These are phyloP conservation scores for Calendula officinalis DNA, from an alignment of 129 eudicot species.

Conservation along the genomic window DNA sequence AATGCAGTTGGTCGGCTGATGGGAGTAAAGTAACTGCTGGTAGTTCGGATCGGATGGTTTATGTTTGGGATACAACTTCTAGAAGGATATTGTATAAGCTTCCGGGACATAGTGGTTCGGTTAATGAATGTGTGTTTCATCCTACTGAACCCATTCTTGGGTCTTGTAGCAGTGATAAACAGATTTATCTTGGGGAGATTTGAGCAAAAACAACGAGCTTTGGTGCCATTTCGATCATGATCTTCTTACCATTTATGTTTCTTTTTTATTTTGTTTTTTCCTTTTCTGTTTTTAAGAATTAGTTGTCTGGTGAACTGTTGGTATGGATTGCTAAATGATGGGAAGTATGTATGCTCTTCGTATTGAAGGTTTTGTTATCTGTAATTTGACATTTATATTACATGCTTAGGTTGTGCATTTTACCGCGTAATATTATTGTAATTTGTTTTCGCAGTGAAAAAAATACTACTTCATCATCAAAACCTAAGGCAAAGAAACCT, in stretches of 20 bases:
- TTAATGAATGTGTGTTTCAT: constrained; percentile 82
- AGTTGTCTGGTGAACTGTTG: background rate
- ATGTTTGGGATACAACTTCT: constrained; percentile 89
- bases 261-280: too few relatives aligned
- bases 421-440: too few relatives aligned
- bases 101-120: constrained; percentile 93
- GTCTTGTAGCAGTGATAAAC: constrained; percentile 92
- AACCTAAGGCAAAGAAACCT: too few relatives aligned
- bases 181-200: constrained; percentile 90
- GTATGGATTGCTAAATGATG: background rate
- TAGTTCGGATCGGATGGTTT: constrained; percentile 89
- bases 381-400: too few relatives aligned
- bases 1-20: constrained; percentile 93
- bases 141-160: constrained; percentile 81
- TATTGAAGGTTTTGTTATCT: too few relatives aligned
- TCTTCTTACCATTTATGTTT: background rate
- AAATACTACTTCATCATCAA: too few relatives aligned
- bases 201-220: constrained; percentile 13
- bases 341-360: too few relatives aligned
- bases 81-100: constrained; percentile 76
- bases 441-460: too few relatives aligned
- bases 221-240: background rate
- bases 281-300: background rate
- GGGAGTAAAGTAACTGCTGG: constrained; percentile 96
- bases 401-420: too few relatives aligned